Percentiles rank a stretch among this genome's conserved stretches.
phyloP scores from a whole-genome alignment of 179 eudicot species.

The Gypsophila paniculata region DNA sequence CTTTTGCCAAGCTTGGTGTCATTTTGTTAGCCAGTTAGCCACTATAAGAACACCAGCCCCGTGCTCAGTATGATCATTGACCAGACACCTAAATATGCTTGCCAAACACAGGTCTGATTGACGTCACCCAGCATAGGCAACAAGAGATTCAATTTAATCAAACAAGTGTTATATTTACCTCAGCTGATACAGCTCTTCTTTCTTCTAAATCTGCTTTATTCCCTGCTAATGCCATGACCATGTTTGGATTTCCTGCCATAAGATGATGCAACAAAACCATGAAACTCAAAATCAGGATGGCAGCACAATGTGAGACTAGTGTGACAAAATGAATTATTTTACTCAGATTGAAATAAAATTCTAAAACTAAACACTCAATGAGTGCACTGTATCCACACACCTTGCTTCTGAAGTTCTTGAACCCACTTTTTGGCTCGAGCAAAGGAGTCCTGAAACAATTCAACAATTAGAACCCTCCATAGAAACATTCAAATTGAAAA shows the following conservation, averaged over 20 bases:
- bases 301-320: neutral
- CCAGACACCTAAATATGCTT: neutral
- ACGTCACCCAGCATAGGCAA: neutral
- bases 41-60: neutral
- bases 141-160: neutral
- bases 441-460: constrained; percentile 70
- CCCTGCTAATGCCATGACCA: constrained; percentile 95
- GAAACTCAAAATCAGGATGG: neutral
- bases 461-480: constrained; percentile 17
- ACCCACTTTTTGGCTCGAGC: constrained; percentile 95
- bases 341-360: neutral
- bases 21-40: constrained; percentile 7
- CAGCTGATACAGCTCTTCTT: constrained; percentile 64
- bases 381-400: constrained; percentile 29
- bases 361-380: constrained; percentile 5
- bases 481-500: neutral
- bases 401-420: constrained; percentile 97
- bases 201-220: constrained; percentile 86
- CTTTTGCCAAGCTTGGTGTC: neutral
- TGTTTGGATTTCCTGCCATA: constrained; percentile 75
- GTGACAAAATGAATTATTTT: neutral
- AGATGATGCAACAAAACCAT: constrained; percentile 16
- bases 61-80: neutral
- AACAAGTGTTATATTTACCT: constrained; percentile 40
- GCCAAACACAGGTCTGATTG: neutral